A percentile compares a stretch with the other conserved stretches of the same genome.
Conservation (phyloP, 352 stramenopile species). For the Globisporangium takayamanum region DNA sequence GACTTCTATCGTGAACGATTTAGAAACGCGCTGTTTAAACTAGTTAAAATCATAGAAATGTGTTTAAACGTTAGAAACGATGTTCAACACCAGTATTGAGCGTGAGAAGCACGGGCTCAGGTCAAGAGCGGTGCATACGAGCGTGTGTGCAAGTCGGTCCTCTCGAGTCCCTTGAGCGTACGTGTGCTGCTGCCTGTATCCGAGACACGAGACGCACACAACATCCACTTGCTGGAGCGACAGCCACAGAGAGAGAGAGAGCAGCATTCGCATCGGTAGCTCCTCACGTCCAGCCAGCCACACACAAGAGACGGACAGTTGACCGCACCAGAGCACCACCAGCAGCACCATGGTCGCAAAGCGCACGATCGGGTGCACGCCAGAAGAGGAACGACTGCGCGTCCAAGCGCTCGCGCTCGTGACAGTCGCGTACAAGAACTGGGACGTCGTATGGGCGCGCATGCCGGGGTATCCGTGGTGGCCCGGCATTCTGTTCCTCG, state of each 20-base stretch:
- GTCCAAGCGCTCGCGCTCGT: conserved; percentile 29
- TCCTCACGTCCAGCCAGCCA: not conserved
- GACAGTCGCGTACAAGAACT: conserved; percentile 54
- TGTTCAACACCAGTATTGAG: not conserved
- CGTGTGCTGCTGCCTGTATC: not conserved
- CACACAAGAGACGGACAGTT: not conserved
- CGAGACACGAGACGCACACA: too few species aligned
- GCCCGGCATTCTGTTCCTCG: conserved; percentile 69
- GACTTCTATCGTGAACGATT: too few species aligned
- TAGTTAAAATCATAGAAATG: too few species aligned
- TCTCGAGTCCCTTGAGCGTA: not conserved
- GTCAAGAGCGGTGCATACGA: too few species aligned
- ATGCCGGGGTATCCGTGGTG: conserved; percentile 68
- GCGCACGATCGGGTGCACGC: conserved; percentile 14
- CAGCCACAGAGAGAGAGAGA: not conserved
- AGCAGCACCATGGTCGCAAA: conserved; percentile 20
- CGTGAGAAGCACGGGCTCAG: too few species aligned
- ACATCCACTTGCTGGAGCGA: not conserved
- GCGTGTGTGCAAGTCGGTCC: too few species aligned
- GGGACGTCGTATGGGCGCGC: conserved; percentile 78
- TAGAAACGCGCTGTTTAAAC: too few species aligned
- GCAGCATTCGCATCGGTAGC: too few species aligned
- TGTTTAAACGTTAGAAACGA: not conserved
- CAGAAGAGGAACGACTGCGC: conserved; percentile 17
- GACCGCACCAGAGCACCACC: conserved; percentile 11